These are phyloP conservation scores for Cadophora sp. DNA, from an alignment of 2,329 filamentous ascomycete genomes.

Conservation along the genomic window DNA sequence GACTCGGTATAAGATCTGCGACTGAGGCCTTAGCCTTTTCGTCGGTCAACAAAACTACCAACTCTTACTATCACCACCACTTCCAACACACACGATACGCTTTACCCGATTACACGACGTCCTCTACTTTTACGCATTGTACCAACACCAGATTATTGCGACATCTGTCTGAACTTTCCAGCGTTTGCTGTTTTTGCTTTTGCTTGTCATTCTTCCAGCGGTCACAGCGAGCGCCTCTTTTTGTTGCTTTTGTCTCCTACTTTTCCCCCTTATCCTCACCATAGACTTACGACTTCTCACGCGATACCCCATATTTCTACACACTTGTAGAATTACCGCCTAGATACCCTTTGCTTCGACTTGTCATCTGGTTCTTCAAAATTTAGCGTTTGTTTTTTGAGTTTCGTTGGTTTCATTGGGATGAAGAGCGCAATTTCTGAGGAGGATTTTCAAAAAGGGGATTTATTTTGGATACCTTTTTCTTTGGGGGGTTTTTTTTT, in stretches of 20 bases:
- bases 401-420: no score
- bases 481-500: neutral
- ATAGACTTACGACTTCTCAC: conserved; percentile 7
- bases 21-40: neutral
- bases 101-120: no score
- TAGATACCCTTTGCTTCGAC: neutral
- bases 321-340: neutral
- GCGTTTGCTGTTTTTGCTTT: neutral
- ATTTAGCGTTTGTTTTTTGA: neutral
- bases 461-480: neutral
- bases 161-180: no score
- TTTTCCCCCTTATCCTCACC: neutral
- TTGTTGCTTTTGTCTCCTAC: neutral
- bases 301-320: conserved; percentile 7
- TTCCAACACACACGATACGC: neutral
- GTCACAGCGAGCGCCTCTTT: conserved; percentile 4
- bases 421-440: neutral
- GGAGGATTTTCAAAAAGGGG: neutral
- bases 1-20: conserved; percentile 31
- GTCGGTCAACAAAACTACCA: neutral
- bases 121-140: no score
- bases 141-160: no score
- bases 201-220: neutral
- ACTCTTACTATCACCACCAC: neutral
- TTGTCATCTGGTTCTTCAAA: neutral